Conservation (phyloP, 352 stramenopile species). For the Peronosclerospora sorghi region DNA sequence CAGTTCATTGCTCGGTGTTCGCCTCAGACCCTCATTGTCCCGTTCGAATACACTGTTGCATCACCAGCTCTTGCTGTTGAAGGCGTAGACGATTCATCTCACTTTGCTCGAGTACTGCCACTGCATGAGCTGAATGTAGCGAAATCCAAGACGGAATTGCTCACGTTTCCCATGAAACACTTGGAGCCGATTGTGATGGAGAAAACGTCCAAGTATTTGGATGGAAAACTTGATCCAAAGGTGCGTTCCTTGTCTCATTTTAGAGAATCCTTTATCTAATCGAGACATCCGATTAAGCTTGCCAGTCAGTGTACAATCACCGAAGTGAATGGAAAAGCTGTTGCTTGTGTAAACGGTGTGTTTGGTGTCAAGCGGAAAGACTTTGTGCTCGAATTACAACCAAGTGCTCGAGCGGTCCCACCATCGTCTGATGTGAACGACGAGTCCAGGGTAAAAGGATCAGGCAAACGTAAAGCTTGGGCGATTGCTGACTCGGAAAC, state of each 20-base stretch:
- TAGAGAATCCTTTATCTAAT: no score
- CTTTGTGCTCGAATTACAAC: conserved; percentile 39
- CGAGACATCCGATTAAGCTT: conserved; percentile 26
- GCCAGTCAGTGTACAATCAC: conserved; percentile 46
- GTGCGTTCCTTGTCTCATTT: conserved; percentile 12
- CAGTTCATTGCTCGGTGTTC: conserved; percentile 74
- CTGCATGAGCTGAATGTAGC: conserved; percentile 58
- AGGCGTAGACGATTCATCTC: conserved; percentile 29
- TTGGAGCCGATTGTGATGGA: conserved; percentile 64
- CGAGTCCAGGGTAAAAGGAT: conserved; percentile 13
- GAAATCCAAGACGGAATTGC: conserved; percentile 59
- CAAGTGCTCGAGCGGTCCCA: neutral
- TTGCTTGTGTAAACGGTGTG: conserved; percentile 42
- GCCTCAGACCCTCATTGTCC: conserved; percentile 56
- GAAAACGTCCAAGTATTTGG: conserved; percentile 76
- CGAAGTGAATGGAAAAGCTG: conserved; percentile 61
- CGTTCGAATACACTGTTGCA: conserved; percentile 41
- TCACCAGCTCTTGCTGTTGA: conserved; percentile 6
- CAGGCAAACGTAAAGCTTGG: conserved; percentile 19
- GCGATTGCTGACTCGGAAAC: conserved; percentile 9
- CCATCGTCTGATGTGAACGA: conserved; percentile 5
- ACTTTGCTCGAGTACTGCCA: conserved; percentile 62
- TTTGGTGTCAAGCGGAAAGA: conserved; percentile 45
- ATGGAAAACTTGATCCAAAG: conserved; percentile 60
- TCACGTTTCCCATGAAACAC: conserved; percentile 57